Evolutionary conservation across 2,329 filamentous ascomycete species (phyloP).

Genomic region (Cytospora leucostoma): DNA sequence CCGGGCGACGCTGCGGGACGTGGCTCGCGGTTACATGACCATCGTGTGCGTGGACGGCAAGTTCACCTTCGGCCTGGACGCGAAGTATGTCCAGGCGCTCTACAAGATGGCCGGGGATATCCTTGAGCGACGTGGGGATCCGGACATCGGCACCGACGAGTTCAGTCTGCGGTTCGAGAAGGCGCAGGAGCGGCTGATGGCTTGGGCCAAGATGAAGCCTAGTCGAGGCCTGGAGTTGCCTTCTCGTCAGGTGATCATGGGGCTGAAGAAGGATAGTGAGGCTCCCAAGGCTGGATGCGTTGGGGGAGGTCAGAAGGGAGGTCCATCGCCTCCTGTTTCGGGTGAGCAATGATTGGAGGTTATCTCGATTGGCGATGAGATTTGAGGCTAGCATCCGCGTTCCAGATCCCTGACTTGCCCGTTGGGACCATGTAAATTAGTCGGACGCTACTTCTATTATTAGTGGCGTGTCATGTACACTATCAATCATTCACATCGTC

Average conservation of each 20-base stretch:
- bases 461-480: too few relatives aligned
- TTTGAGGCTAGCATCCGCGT: too few relatives aligned
- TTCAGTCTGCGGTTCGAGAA: conserved; percentile 32
- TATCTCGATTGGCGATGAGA: too few relatives aligned
- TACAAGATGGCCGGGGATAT: conserved; percentile 28
- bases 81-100: conserved; percentile 30
- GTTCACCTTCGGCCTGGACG: conserved; percentile 31
- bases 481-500: too few relatives aligned
- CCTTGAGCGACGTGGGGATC: conserved; percentile 19
- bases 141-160: conserved; percentile 23
- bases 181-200: conserved; percentile 32
- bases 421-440: too few relatives aligned
- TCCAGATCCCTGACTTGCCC: too few relatives aligned
- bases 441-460: too few relatives aligned
- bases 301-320: not conserved
- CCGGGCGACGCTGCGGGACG: conserved; percentile 28
- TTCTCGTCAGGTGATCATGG: not conserved
- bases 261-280: conserved; percentile 12
- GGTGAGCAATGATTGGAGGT: not conserved
- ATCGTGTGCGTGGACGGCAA: conserved; percentile 27
- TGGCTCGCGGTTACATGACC: conserved; percentile 32
- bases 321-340: not conserved
- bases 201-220: conserved; percentile 33
- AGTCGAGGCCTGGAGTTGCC: conserved; percentile 13
- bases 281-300: not conserved